phyloP scores from a whole-genome alignment of 345 rosid species.

The Murraya koenigii region DNA sequence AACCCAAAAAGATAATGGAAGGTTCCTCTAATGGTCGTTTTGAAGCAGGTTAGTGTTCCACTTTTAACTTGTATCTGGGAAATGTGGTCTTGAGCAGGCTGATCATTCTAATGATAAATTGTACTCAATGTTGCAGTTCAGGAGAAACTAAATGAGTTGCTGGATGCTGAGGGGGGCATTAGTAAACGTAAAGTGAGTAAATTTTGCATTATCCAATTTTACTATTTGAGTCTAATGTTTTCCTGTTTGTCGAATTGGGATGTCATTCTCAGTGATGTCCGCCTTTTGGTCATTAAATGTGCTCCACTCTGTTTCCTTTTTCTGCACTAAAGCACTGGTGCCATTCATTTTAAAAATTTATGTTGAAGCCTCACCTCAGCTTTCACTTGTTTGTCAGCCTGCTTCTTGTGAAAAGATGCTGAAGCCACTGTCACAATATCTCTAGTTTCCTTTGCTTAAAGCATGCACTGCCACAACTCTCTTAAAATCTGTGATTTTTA shows the following conservation, averaged over 20 bases:
- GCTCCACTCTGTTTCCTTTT: not conserved
- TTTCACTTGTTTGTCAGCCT: conserved; percentile 8
- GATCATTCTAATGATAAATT: conserved; percentile 1
- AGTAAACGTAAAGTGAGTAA: conserved; percentile 81
- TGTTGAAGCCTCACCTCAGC: not conserved
- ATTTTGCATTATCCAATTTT: conserved; percentile 6
- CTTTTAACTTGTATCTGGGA: not conserved
- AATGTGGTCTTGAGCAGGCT: not conserved
- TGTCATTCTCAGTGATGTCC: not conserved
- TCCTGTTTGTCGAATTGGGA: not conserved
- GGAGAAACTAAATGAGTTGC: conserved; percentile 91
- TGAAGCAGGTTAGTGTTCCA: conserved; percentile 67
- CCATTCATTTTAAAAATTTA: not conserved
- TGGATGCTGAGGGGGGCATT: conserved; percentile 90
- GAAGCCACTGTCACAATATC: not conserved
- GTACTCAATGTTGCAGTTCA: conserved; percentile 60
- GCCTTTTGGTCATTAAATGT: not conserved
- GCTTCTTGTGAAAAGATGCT: not conserved
- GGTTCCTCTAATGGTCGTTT: conserved; percentile 64
- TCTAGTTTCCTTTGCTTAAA: not conserved
- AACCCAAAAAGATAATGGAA: conserved; percentile 59
- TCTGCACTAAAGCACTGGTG: not conserved
- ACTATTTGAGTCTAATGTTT: not conserved
- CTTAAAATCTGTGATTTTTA: not conserved
- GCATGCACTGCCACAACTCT: conserved; percentile 2